Evolutionary conservation across 805 yeast genomes (phyloP), one percentile per base, ranked within the genome.

Genomic region (Monosporozyma solicola): DNA sequence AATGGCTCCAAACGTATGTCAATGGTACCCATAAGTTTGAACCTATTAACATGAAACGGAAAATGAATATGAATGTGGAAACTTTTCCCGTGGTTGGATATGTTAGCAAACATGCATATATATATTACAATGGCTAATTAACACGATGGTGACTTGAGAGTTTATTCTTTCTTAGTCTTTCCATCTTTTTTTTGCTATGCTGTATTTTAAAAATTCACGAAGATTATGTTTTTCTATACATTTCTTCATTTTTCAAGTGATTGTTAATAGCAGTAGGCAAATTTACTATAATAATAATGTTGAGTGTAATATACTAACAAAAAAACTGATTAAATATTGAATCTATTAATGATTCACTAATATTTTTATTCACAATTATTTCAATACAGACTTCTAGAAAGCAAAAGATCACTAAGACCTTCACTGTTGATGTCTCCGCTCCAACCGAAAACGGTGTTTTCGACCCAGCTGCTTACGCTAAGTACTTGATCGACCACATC

Each of bases 401-500:
- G 78, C 85, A 75, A 84, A 86, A 82, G 74, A 81, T 80, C 73
- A 82, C 87, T 73, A 87, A 84, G 82, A 87, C 87, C 80, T 89
- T 86, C 81, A 86, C 87, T 71, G 92, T 94, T 73, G 98, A 92
- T 82, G 88, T 86, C 73, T 83, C 97, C 60, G 95, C 95, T 74
- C 96, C 97, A 80, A 90, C 90, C 73, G 95, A 88, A 75, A 88
- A 87, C 78, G 95, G 91, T 81, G 95, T 92, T 74, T 88, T 90
- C 72, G 98, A 94, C 85, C 94, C 95, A 76, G 86, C 94, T 73
- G 84, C 95, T 70, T 90, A 92, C 84, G 95, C 88, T 72, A 92
- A 94, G 83, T 94, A 85, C 92, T 85, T 94, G 78, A 83, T 86
- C 75, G 98, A 94, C 81, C 96, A 89, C 89, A 92, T 94, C 88